phyloP scores from a whole-genome alignment of 73 alveolate genomes.

The Tetrahymena thermophila region DNA sequence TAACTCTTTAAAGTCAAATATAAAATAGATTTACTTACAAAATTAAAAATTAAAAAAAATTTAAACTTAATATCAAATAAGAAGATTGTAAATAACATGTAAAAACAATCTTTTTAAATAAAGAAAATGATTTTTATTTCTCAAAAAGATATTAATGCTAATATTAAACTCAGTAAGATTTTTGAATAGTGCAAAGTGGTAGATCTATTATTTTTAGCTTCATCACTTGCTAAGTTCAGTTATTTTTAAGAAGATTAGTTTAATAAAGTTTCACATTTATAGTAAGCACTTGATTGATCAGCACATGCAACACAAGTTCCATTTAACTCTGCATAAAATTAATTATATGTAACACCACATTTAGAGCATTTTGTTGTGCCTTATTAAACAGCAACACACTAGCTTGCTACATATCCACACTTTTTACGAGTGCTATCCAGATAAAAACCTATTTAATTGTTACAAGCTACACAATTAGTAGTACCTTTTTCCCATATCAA shows the following conservation, averaged over 20 bases:
- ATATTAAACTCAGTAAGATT: background rate
- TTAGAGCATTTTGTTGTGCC: background rate
- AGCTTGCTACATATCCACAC: background rate
- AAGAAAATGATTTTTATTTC: too few relatives aligned
- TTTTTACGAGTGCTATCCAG: background rate
- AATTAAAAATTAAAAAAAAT: too few relatives aligned
- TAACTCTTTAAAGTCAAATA: too few relatives aligned
- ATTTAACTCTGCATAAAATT: background rate
- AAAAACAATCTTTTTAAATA: background rate
- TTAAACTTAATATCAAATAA: too few relatives aligned
- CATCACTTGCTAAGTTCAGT: background rate
- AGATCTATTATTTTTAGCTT: background rate
- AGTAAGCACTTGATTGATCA: background rate
- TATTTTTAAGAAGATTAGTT: background rate
- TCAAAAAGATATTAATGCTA: background rate
- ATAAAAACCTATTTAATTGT: background rate
- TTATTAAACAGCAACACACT: background rate
- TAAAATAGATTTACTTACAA: too few relatives aligned
- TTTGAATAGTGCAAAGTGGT: background rate
- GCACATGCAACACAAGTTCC: background rate
- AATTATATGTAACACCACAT: background rate
- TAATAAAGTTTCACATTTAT: background rate
- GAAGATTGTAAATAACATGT: too few relatives aligned
- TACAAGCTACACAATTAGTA: background rate
- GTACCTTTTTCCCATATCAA: background rate